These are phyloP conservation scores for Trichosanthes cucumerina DNA, from an alignment of 306 rosid genomes.

Conservation along the genomic window DNA sequence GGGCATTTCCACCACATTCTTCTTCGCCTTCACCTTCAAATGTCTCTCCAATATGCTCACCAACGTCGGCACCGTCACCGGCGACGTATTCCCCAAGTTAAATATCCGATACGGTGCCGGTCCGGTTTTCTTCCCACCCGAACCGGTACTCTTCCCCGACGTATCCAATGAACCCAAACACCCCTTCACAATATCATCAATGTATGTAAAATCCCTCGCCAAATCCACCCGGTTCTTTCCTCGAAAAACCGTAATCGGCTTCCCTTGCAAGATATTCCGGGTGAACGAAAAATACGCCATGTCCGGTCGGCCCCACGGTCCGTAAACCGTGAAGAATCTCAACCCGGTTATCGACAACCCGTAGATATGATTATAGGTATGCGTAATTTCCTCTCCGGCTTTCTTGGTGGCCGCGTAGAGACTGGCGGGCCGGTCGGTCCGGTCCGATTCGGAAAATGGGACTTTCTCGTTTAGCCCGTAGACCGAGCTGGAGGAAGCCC, in stretches of 20 bases:
- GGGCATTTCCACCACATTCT: slow-evolving; percentile 55
- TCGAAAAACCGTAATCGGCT: slow-evolving; percentile 49
- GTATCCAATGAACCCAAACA: slow-evolving; percentile 59
- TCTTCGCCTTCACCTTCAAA: slow-evolving; percentile 58
- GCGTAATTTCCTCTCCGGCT: slow-evolving; percentile 70
- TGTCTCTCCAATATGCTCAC: slow-evolving; percentile 49
- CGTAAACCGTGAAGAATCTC: slow-evolving; percentile 58
- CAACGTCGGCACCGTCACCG: slow-evolving; percentile 55
- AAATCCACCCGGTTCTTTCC: slow-evolving; percentile 51
- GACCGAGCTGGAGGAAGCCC: slow-evolving; percentile 74
- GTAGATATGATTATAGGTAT: slow-evolving; percentile 53
- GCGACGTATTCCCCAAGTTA: slow-evolving; percentile 59
- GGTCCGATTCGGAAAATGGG: slow-evolving; percentile 48
- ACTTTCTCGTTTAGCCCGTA: slow-evolving; percentile 59
- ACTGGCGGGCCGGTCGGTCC: slow-evolving; percentile 55
- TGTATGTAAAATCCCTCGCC: slow-evolving; percentile 61
- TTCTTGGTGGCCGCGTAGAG: slow-evolving; percentile 67
- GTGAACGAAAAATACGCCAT: slow-evolving; percentile 69
- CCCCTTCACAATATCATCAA: slow-evolving; percentile 61
- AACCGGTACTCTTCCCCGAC: slow-evolving; percentile 44
- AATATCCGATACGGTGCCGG: slow-evolving; percentile 49
- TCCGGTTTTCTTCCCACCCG: slow-evolving; percentile 52
- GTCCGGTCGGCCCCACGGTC: slow-evolving; percentile 73
- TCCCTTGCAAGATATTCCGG: slow-evolving; percentile 44
- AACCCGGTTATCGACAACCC: slow-evolving; percentile 55